Conservation (phyloP, 2,329 filamentous ascomycete genomes). For the Apiospora rasikravindrae region DNA sequence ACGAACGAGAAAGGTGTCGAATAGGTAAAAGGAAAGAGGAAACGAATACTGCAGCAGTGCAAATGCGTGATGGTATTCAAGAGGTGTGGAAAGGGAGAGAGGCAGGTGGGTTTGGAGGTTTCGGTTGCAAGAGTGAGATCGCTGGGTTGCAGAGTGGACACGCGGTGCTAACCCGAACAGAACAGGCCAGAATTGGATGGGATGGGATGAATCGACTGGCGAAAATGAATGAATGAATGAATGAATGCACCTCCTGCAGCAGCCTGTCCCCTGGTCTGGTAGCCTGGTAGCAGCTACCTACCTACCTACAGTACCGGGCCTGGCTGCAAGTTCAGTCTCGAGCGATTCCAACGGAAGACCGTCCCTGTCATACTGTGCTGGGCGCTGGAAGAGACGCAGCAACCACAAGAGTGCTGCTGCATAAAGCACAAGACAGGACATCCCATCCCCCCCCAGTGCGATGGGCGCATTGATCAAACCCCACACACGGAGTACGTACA, state of each 20-base stretch:
- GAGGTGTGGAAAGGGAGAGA: conserved; percentile 23
- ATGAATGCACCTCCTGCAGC: neutral
- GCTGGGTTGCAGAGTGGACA: conserved; percentile 19
- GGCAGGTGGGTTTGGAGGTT: conserved; percentile 19
- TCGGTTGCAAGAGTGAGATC: conserved; percentile 22
- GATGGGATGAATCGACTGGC: conserved; percentile 15
- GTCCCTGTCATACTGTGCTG: conserved; percentile 8
- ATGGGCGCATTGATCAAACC: neutral
- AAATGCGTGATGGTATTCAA: conserved; percentile 24
- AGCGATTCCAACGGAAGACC: conserved; percentile 9
- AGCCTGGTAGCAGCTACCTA: neutral
- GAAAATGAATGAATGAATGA: conserved; percentile 10
- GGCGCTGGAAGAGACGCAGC: neutral
- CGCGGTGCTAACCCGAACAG: conserved; percentile 17
- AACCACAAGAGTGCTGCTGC: neutral
- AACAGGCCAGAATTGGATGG: conserved; percentile 8
- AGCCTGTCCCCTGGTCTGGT: neutral
- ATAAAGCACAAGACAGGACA: neutral
- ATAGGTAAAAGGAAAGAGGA: conserved; percentile 21
- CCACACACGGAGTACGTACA: neutral
- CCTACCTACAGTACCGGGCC: neutral
- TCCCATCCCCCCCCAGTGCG: conserved; percentile 8
- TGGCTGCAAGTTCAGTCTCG: conserved; percentile 7
- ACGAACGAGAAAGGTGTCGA: conserved; percentile 14
- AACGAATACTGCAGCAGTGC: conserved; percentile 17